Evolutionary conservation across 306 rosid genomes (phyloP), one percentile per base, ranked within the genome.

Genomic region (Malus fusca): DNA sequence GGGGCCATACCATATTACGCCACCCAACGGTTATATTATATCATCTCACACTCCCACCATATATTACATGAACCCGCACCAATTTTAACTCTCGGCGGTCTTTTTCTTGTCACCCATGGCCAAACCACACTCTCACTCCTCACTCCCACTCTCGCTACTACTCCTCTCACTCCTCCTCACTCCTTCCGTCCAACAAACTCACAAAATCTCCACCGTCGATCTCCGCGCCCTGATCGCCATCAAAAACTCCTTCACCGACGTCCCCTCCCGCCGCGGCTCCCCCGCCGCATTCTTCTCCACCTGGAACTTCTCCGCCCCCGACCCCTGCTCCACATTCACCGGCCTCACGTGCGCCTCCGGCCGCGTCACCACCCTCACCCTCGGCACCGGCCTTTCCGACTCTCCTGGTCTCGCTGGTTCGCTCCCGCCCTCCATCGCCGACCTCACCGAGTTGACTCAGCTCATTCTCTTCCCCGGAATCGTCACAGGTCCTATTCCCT

Each of bases 251-350:
- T 93, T 92, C 80, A 92, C 95, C 2, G 88, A 87, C 52, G 46
- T 85, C 55, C 89, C 90, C 15, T 8, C 30, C 35, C 79, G 44
- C 30, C 84, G 88, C 1, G 37, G 53, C 53, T 14, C 84, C 55
- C 17, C 69, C 18, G 13, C 66, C 2, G 30, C 28, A 40, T 91
- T 89, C 88, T 91, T 91, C 89, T 88, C 95, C 75, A 83, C 93
- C 40, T 91, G 97, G 97, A 86, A 89, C 87, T 84, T 85, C 83
- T 31, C 93, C 52, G 76, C 93, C 2, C 77, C 84, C 0, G 85
- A 89, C 73, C 97, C 97, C 80, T 91, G 97, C 88, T 86, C 87
- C 67, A 69, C 92, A 40, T 91, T 89, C 81, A 28, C 91, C 73
- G 97, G 97, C 69, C 58, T 91, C 72, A 84, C 91, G 18, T 91